Base-by-base conservation (phyloP, 1,139 yeast genomes). In the Suhomyces bribrorum region DNA sequence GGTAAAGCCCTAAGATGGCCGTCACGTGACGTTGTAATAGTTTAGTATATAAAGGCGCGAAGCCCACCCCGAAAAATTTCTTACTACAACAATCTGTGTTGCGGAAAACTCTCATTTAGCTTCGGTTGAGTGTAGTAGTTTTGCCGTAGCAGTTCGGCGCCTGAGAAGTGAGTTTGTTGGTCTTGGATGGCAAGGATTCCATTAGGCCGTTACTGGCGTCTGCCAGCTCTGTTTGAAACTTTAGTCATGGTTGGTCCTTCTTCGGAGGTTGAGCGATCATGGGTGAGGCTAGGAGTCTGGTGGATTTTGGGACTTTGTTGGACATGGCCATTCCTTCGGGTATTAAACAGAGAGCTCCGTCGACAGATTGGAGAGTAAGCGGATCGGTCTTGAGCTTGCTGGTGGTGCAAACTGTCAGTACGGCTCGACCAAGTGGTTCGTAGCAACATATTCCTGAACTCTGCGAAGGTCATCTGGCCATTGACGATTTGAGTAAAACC, bases 381-480 rank as follows among this genome's bases (percentile, higher is more conserved):
- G 67, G 68, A 63, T 59, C 58, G 81, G 75, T 63, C 79, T 83
- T 80, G 89, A 83, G 81, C 77, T 83, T 86, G 73, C 74, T 55
- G 36, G 45, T 34, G 40, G 45, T 31, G 50, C 41, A 38, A 43
- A 36, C 46, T 47, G 41, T 41, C 33, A 36, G 44, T 44, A 81
- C 50, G 77, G 85, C 78, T 80, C 83, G 82, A 62, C 71, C 72
- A 48, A 40, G 54, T 59, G 43, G 57, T 57, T 54, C 68, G 76
- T 62, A 72, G 88, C 90, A 78, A 85, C 87, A 85, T 85, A 85
- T 85, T 85, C 94, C 94, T 84, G 83, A 73, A 82, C 92, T 77
- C 86, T 83, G 82, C 87, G 89, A 73, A 84, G 82, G 86, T 68
- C 81, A 67, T 77, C 29, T 77, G 86, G 77, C 87, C 77, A 49